Percentiles rank a stretch among this genome's conserved stretches.
These are phyloP conservation scores for Pueraria montana DNA, from an alignment of 306 rosid species.

Conservation along the genomic window DNA sequence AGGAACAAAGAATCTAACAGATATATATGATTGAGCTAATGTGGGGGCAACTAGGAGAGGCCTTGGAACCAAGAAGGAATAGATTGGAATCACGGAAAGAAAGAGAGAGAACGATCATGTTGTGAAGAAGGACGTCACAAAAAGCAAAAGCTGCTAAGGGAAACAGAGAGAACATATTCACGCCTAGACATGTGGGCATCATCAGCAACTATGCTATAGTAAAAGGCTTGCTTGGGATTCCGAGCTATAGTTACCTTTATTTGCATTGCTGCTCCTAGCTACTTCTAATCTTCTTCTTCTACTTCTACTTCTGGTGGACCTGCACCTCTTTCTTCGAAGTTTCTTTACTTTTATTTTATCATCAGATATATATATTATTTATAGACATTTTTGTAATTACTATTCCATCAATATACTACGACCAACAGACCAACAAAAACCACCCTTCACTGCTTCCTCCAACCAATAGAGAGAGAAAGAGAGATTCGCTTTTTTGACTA, in stretches of 20 bases:
- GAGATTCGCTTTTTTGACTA: conserved; percentile 58
- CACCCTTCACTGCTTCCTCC: conserved; percentile 44
- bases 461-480: conserved; percentile 11
- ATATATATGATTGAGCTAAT: conserved; percentile 63
- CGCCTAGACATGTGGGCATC: conserved; percentile 80
- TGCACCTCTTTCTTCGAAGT: conserved; percentile 39
- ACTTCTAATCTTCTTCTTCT: conserved; percentile 34
- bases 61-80: conserved; percentile 50
- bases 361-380: not conserved
- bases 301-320: not conserved
- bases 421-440: conserved; percentile 61
- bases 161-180: conserved; percentile 79
- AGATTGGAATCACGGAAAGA: conserved; percentile 58
- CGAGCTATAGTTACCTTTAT: conserved; percentile 34
- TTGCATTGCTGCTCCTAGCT: not conserved
- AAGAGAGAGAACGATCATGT: conserved; percentile 30
- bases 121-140: conserved; percentile 54
- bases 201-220: conserved; percentile 44
- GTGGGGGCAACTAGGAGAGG: conserved; percentile 61
- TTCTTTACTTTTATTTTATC: conserved; percentile 34
- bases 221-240: conserved; percentile 66
- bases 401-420: conserved; percentile 45
- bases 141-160: conserved; percentile 80
- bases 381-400: conserved; percentile 46
- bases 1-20: conserved; percentile 52